phyloP scores from a whole-genome alignment of 2,329 filamentous ascomycete species.

The Cercospora canescens region DNA sequence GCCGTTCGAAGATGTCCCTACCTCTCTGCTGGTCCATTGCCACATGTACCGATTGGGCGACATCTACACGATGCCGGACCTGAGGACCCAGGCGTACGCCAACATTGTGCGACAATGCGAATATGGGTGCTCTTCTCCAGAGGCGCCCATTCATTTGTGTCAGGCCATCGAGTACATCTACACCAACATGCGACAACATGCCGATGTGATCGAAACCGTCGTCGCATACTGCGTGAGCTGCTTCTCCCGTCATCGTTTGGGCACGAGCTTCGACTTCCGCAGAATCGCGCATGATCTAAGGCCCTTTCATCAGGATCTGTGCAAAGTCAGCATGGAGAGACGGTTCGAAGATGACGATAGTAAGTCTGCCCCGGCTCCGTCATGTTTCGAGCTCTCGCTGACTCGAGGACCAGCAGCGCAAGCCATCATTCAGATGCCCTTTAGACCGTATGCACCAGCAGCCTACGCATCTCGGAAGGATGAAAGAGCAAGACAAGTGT shows the following conservation, averaged over 20 bases:
- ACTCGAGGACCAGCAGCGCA: slow-evolving; percentile 22
- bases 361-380: slow-evolving; percentile 28
- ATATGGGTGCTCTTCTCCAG: slow-evolving; percentile 39
- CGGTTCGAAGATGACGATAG: slow-evolving; percentile 43
- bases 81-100: slow-evolving; percentile 41
- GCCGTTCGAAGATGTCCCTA: slow-evolving; percentile 30
- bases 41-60: slow-evolving; percentile 44
- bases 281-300: slow-evolving; percentile 38
- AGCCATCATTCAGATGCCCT: slow-evolving; percentile 35
- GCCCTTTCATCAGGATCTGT: slow-evolving; percentile 44
- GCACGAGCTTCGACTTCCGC: slow-evolving; percentile 38
- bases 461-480: slow-evolving; percentile 30
- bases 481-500: slow-evolving; percentile 1
- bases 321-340: slow-evolving; percentile 39
- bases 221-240: slow-evolving; percentile 48
- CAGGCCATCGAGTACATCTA: slow-evolving; percentile 40
- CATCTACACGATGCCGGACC: slow-evolving; percentile 42
- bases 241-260: slow-evolving; percentile 43
- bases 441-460: slow-evolving; percentile 26
- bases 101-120: slow-evolving; percentile 43
- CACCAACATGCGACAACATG: slow-evolving; percentile 28
- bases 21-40: slow-evolving; percentile 42
- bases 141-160: slow-evolving; percentile 42
- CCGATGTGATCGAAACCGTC: slow-evolving; percentile 40
- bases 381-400: not conserved